Evolutionary conservation across 2,329 filamentous ascomycete genomes (phyloP), one percentile per base, ranked within the genome.

Genomic region (Arachnomyces sp.): DNA sequence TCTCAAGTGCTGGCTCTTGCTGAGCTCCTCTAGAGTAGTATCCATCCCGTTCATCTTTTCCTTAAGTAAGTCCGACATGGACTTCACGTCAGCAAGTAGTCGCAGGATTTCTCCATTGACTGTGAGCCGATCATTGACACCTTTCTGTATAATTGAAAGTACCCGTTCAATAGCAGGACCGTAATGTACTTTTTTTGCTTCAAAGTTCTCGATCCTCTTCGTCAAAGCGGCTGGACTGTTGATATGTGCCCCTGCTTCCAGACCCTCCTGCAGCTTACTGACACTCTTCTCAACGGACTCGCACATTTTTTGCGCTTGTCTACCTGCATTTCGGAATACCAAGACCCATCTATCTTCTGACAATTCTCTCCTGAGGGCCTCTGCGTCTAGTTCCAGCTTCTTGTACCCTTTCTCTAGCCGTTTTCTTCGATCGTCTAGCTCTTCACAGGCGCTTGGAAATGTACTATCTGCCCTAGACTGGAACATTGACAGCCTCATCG

Each of bases 341-440:
- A 93, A 75, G 32, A 98, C 82, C 92, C 92, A 98, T 42, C 88
- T 82, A 57, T 98, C 92, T 60, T 98, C 92, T 18, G 88, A 88
- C 3, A 98, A 71, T 60, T 98, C 92, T 58, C 88, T 84, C 47
- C 89, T 77, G 34, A 98, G 65, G 1, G 85, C 84, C 55, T 96
- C 89, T 7, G 90, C 89, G 59, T 98, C 92, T 45, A 80, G 80
- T 60, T 95, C 86, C 2, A 98, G 75, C 58, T 84, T 88, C 64
- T 82, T 84, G 74, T 92, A 96, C 55, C 78, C 83, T n/a, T 74
- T 79, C 57, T 96, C 90, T 3, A 98, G 72, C 16, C 77, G 77
- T 1, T 75, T 72, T 43, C 83, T 77, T 42, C 87, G 75, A 59
- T 82, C 81, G 44, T 88, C 84, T 4, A 98, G 69, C 60, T 96